These are phyloP conservation scores for Nothophytophthora sp. DNA, from an alignment of 352 stramenopile genomes.

Conservation along the genomic window DNA sequence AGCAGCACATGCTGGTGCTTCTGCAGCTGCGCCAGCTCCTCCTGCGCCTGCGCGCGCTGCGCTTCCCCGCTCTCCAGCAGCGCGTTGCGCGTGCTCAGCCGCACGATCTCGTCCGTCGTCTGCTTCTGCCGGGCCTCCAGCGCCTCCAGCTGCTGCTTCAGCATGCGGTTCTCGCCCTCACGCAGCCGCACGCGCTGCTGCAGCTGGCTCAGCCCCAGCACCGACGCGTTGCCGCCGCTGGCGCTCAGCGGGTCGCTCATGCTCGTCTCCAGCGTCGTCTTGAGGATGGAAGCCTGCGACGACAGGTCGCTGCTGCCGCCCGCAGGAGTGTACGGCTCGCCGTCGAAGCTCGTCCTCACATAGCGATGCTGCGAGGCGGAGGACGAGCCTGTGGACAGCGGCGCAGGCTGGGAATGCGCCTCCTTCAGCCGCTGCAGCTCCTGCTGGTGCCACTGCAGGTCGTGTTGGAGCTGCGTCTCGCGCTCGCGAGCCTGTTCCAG, in stretches of 20 bases:
- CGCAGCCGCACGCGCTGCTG: slow-evolving; percentile 72
- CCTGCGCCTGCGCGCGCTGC: slow-evolving; percentile 47
- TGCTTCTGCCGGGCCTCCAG: slow-evolving; percentile 72
- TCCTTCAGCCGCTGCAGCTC: slow-evolving; percentile 54
- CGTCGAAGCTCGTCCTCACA: slow-evolving; percentile 15
- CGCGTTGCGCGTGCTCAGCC: slow-evolving; percentile 74
- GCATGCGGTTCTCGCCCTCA: slow-evolving; percentile 73
- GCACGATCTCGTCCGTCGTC: slow-evolving; percentile 72
- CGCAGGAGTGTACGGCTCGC: slow-evolving; percentile 16
- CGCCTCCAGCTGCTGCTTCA: slow-evolving; percentile 67
- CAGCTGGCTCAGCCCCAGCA: slow-evolving; percentile 75
- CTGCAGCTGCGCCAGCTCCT: slow-evolving; percentile 55
- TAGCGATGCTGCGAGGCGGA: slow-evolving; percentile 22
- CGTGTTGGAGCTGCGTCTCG: slow-evolving; percentile 49
- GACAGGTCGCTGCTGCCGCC: slow-evolving; percentile 11
- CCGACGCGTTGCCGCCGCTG: slow-evolving; percentile 41
- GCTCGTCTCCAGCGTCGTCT: slow-evolving; percentile 49
- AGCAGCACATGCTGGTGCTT: slow-evolving; percentile 82
- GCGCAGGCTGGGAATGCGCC: slow-evolving; percentile 3
- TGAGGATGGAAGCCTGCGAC: slow-evolving; percentile 63
- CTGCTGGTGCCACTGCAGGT: slow-evolving; percentile 64
- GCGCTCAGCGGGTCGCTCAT: slow-evolving; percentile 25
- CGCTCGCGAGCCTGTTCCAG: slow-evolving; percentile 42
- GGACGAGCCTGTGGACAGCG: slow-evolving; percentile 20
- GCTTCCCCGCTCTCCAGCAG: slow-evolving; percentile 60